Base-by-base conservation (phyloP, 495 filamentous ascomycete species). In the Neurospora terricola region DNA sequence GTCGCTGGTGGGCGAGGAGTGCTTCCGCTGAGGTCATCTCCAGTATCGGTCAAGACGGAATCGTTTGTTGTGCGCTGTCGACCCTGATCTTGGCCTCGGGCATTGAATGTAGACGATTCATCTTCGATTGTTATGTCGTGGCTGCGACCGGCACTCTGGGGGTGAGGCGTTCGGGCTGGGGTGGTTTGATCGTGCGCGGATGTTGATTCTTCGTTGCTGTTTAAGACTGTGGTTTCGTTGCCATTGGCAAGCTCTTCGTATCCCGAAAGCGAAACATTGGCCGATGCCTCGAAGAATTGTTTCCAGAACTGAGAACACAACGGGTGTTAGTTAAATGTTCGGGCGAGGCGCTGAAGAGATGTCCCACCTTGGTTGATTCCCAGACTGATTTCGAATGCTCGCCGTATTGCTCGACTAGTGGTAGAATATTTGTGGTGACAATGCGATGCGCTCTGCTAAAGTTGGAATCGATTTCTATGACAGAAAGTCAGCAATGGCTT, bases 261-360 rank as follows among this genome's bases (percentile, higher is more conserved):
- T 69, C 94, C 94, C 12, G 94, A 96, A n/a, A 99, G 88, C 3
- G 94, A 96, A 34, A 98, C 95, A 77, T 99, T 99, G 80, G 96
- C 96, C 62, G 92, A 96, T 71, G 95, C 93, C 83, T 99, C 96
- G 83, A 99, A 99, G 88, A 99, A 98, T 85, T 97, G 93, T 82
- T 98, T 98, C 96, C 96, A 99, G 83, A 98, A 98, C 93, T 96
- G 77, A n/a, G 38, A 59, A 14, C 11, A 23, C 39, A 43, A 74
- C 34, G 73, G 42, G 38, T 39, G 68, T 81, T 72, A 78, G 72
- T 59, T 42, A 10, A 34, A 12, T n/a, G 10, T 37, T 54, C 3
- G 42, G 30, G 69, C 0, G 38, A 39, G 42, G 5, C 36, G n/a
- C 11, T 34, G 48, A 14, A 38, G 69, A 38, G 14, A 71, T 37